Percentiles rank a stretch among this genome's conserved stretches.
Evolutionary conservation across 495 filamentous ascomycete species (phyloP).

Genomic region (Penicillium diatomitis): DNA sequence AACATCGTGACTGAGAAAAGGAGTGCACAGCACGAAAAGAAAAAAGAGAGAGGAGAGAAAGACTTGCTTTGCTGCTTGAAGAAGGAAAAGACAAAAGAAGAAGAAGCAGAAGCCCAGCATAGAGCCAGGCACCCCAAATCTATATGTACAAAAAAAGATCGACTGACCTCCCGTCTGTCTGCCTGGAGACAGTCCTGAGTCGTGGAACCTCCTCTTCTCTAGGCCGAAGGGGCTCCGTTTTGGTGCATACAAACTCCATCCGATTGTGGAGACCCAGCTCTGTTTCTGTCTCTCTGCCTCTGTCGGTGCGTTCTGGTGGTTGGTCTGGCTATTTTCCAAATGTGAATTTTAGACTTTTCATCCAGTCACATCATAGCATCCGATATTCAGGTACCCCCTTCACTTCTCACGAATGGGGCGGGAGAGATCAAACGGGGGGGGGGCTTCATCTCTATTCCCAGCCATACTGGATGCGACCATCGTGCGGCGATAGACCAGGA

Average conservation of each 20-base stretch:
- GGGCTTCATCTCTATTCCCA: too few relatives aligned
- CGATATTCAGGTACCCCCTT: too few relatives aligned
- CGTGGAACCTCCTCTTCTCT: too few relatives aligned
- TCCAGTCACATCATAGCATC: too few relatives aligned
- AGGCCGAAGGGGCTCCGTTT: not conserved
- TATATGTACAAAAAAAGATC: not conserved
- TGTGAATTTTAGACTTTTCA: too few relatives aligned
- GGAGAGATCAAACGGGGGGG: too few relatives aligned
- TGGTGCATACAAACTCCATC: not conserved
- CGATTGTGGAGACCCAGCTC: not conserved
- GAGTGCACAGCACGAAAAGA: slow-evolving; percentile 16
- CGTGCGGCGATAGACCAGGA: not conserved
- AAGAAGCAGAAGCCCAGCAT: not conserved
- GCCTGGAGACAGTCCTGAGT: too few relatives aligned
- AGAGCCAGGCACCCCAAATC: not conserved
- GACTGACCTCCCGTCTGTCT: too few relatives aligned
- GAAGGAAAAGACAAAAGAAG: not conserved
- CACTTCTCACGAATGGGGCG: too few relatives aligned
- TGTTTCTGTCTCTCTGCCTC: not conserved
- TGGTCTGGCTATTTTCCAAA: too few relatives aligned
- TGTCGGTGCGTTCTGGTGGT: not conserved
- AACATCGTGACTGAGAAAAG: slow-evolving; percentile 14
- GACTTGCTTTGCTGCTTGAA: slow-evolving; percentile 17
- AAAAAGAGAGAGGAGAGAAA: slow-evolving; percentile 9
- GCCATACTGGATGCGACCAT: not conserved